phyloP scores from a whole-genome alignment of 2,329 filamentous ascomycete species.

The Colletotrichum sp. region DNA sequence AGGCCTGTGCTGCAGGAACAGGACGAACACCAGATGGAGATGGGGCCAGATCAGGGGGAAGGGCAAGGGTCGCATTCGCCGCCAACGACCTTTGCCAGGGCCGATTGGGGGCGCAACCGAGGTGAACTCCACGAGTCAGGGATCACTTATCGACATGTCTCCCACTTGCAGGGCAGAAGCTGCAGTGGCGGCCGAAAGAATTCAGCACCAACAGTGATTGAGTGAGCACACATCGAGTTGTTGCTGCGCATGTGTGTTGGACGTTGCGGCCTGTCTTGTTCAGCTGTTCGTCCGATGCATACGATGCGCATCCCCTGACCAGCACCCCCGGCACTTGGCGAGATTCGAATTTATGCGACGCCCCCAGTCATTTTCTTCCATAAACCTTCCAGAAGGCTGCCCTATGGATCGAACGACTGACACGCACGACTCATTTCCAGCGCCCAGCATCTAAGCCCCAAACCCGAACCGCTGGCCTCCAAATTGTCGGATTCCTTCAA shows the following conservation, averaged over 20 bases:
- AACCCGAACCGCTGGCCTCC: not conserved
- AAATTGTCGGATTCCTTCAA: not conserved
- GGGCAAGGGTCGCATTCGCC: not conserved
- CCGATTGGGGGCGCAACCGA: not conserved
- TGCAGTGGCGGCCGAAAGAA: not conserved
- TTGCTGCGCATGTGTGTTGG: not conserved
- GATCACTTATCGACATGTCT: not conserved
- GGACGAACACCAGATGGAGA: not conserved
- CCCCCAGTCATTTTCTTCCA: not conserved
- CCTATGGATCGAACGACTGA: not conserved
- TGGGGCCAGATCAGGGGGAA: not conserved
- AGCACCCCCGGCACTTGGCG: slow-evolving; percentile 3
- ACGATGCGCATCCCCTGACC: not conserved
- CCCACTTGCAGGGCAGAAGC: not conserved
- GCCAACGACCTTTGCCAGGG: not conserved
- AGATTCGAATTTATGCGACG: slow-evolving; percentile 12
- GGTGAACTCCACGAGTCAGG: slow-evolving; percentile 3
- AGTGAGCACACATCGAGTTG: not conserved
- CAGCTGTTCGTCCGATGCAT: slow-evolving; percentile 12
- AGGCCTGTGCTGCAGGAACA: slow-evolving; percentile 3
- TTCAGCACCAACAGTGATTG: not conserved
- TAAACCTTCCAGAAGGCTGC: slow-evolving; percentile 7
- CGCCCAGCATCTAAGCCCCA: slow-evolving; percentile 3
- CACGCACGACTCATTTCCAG: slow-evolving; percentile 3
- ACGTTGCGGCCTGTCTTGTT: not conserved